phyloP scores from a whole-genome alignment of 352 stramenopile genomes.

The Chrysophaeum taylorii region DNA sequence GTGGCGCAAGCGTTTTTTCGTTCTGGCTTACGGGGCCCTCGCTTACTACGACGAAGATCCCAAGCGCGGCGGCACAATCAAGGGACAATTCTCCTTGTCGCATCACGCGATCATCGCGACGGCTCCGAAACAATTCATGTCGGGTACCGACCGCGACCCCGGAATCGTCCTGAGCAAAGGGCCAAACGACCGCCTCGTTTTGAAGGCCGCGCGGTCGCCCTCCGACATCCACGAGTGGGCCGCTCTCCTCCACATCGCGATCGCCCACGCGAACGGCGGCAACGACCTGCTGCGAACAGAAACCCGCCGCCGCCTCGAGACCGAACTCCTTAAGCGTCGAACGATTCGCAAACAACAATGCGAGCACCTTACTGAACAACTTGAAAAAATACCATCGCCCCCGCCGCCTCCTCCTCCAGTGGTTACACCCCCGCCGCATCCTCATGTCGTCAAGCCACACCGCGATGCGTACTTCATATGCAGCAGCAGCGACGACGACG shows the following conservation, averaged over 20 bases:
- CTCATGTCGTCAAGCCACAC: too few relatives aligned
- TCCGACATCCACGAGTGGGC: conserved; percentile 1
- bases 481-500: too few relatives aligned
- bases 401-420: too few relatives aligned
- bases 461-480: too few relatives aligned
- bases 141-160: neutral
- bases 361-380: too few relatives aligned
- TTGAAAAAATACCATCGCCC: too few relatives aligned
- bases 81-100: neutral
- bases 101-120: neutral
- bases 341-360: too few relatives aligned
- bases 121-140: neutral
- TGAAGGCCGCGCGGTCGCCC: neutral
- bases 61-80: neutral
- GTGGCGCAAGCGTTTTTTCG: neutral
- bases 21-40: neutral
- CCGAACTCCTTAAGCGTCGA: too few relatives aligned
- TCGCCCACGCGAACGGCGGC: neutral
- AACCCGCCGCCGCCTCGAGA: too few relatives aligned
- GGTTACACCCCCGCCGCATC: too few relatives aligned
- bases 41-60: conserved; percentile 5
- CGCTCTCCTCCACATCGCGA: neutral
- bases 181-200: neutral
- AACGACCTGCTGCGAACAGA: neutral
- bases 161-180: neutral